These are phyloP conservation scores for Podaxis sp. DNA, from an alignment of 768 basidiomycete species.

Conservation along the genomic window DNA sequence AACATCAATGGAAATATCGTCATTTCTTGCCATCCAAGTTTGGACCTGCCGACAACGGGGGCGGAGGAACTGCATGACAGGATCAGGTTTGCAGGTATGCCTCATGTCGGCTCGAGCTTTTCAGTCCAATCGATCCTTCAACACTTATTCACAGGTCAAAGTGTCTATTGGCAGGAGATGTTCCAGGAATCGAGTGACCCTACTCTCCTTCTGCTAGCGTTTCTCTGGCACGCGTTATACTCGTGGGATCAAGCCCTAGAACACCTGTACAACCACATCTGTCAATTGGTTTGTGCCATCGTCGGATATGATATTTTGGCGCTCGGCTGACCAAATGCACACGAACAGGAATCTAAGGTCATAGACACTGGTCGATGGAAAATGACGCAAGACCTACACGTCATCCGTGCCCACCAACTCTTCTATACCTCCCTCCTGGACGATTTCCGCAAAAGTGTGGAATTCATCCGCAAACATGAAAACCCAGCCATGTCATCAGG, in stretches of 20 bases:
- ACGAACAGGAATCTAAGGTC: slow-evolving; percentile 45
- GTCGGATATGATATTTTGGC: not conserved
- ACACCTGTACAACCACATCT: slow-evolving; percentile 47
- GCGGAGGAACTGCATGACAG: slow-evolving; percentile 43
- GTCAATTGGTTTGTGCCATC: slow-evolving; percentile 37
- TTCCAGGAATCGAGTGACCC: slow-evolving; percentile 43
- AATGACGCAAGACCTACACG: slow-evolving; percentile 55
- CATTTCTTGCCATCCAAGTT: slow-evolving; percentile 46
- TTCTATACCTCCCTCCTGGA: slow-evolving; percentile 55
- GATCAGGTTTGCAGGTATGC: slow-evolving; percentile 43
- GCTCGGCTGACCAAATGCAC: not conserved
- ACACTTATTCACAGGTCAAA: slow-evolving; percentile 23
- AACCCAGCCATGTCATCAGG: slow-evolving; percentile 50
- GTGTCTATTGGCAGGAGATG: slow-evolving; percentile 44
- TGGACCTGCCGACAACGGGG: slow-evolving; percentile 34
- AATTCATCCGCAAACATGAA: slow-evolving; percentile 44
- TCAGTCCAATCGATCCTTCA: not conserved
- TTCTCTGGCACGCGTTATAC: slow-evolving; percentile 57
- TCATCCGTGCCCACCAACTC: slow-evolving; percentile 58
- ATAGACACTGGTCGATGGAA: slow-evolving; percentile 38
- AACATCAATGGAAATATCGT: slow-evolving; percentile 43
- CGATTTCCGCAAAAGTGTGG: slow-evolving; percentile 51
- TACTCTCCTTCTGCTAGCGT: slow-evolving; percentile 49
- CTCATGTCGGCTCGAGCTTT: not conserved
- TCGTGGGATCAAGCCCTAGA: slow-evolving; percentile 61